These are phyloP conservation scores for Daldinia eschscholtzii DNA, from an alignment of 2,329 filamentous ascomycete genomes.

Conservation along the genomic window DNA sequence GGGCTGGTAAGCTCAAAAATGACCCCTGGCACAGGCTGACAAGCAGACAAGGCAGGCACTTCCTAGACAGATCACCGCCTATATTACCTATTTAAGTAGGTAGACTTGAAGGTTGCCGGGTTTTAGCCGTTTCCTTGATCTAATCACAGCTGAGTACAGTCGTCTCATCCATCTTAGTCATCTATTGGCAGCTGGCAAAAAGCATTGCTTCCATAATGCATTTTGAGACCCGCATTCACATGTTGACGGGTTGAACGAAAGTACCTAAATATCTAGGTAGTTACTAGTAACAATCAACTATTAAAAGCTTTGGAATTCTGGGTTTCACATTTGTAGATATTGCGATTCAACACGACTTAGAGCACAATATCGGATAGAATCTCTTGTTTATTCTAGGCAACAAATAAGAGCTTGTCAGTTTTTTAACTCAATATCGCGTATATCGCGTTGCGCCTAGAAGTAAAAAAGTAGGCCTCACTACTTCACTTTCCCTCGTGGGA, in stretches of 20 bases:
- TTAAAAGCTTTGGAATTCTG: no score
- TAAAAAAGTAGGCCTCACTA: slow-evolving; percentile 45
- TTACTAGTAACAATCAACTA: no score
- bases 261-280: no score
- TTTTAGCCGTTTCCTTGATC: neutral
- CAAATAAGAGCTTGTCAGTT: neutral
- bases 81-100: neutral
- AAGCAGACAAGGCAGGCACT: neutral
- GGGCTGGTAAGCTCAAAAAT: slow-evolving; percentile 19
- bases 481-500: slow-evolving; percentile 38
- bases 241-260: neutral
- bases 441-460: slow-evolving; percentile 40
- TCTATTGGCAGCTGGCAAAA: neutral
- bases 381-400: neutral
- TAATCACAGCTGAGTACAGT: neutral
- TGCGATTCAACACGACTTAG: no score
- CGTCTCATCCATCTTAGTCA: neutral
- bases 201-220: neutral
- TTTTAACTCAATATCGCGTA: slow-evolving; percentile 12
- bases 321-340: no score
- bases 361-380: neutral
- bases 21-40: slow-evolving; percentile 16
- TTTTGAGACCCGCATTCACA: neutral
- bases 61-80: neutral
- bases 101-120: neutral